Evolutionary conservation across 805 yeast species (phyloP), one percentile per base, ranked within the genome.

Genomic region (Monosporozyma aerobia): DNA sequence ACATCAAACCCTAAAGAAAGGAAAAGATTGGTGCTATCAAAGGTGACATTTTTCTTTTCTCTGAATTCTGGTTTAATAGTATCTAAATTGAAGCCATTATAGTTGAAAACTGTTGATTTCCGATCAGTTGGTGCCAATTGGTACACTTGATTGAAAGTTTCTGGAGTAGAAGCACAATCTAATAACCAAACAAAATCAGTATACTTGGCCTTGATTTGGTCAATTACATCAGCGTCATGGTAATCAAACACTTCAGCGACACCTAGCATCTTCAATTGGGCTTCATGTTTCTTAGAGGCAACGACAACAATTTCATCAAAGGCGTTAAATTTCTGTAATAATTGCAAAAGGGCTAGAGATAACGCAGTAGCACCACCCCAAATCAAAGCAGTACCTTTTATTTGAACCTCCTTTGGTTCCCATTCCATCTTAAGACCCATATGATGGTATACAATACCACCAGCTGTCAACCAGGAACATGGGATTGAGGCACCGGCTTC

Each of bases 341-440:
- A 56, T 70, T 84, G 90, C 50, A 81, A 74, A 11, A 80, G 79
- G 22, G 69, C 46, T 46, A 69, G 69, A 23, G 88, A 88, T 13
- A 82, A 73, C 13, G 83, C 75, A 27, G 85, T 74, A n/a, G 87
- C 78, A 56, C 85, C 90, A 60, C 84, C 83, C 82, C 83, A 79
- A 47, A 81, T 70, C 47, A 81, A 62, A 30, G 81, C 59, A 53
- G 69, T 68, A 53, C 69, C 69, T 44, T 69, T 71, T 14, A 57
- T 53, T 48, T 72, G 70, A 5, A 59, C 57, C 3, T 56, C 13
- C 22, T 52, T 40, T 30, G 58, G 59, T 44, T 55, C 54, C 64
- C 64, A 61, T n/a, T 51, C 56, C 43, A 61, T 47, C 41, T 60
- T 56, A 10, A 51, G 46, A 5, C 50, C 51, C 19, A 61, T 47